Base-by-base conservation (phyloP, 495 filamentous ascomycete genomes). In the Daldinia grandis region DNA sequence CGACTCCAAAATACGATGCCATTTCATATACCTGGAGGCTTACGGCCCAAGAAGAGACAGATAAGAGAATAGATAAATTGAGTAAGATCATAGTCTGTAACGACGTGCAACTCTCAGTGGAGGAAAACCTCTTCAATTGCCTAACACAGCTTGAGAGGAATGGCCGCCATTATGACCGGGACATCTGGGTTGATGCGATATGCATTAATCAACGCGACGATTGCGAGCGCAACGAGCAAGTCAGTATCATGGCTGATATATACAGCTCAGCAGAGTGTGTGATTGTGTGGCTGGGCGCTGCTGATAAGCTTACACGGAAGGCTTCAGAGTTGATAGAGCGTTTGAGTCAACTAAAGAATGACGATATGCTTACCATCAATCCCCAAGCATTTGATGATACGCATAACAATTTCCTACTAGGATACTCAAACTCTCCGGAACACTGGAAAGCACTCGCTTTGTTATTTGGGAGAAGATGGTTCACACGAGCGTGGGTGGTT, bases 121-220 rank as follows among this genome's bases (percentile, higher is more conserved):
- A 47, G 30, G 65, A 64, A 38, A 76, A 76, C 25, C 62, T 76
- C 15, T 67, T 64, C 25, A 64, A 69, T 24, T 73, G 71, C 35
- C 65, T 76, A 1, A 49, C 14, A 19, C 71, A 74, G 15, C 67
- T 76, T 17, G 56, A 65, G 31, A 28, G 38, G 24, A n/a, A 56
- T 17, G 25, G 49, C 6, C 10, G 14, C 5, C 17, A 62, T 4
- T 30, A 62, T 40, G 15, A 37, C 24, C 54, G 47, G 19, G 37
- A 62, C 24, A 30, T 75, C 24, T 77, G 75, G 75, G 53, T 73
- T 30, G 75, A 77, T 57, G 75, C 72, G 17, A 73, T 77, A 59
- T 75, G 73, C 35, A 68, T 77, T 30, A 70, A 75, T 37, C 75
- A 77, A 53, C 33, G 64, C 25, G 50, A 76, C 33, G n/a, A 58